These are phyloP conservation scores for Carallia pectinifolia DNA, from an alignment of 345 rosid genomes.

Conservation along the genomic window DNA sequence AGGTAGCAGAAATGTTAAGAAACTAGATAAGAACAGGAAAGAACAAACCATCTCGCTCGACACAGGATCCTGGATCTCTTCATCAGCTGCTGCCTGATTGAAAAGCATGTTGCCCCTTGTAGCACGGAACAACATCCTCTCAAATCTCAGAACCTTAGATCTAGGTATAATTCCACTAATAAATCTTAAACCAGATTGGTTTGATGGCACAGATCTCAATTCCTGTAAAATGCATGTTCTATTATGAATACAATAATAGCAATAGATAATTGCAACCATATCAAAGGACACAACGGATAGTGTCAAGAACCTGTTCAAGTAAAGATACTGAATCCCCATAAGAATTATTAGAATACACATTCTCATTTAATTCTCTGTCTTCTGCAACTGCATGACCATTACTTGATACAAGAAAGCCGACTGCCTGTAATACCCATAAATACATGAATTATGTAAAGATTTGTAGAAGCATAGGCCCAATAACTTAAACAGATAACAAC, in stretches of 20 bases:
- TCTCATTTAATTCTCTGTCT: slow-evolving; percentile 79
- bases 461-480: too few species aligned
- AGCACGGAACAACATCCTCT: slow-evolving; percentile 94
- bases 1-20: not conserved
- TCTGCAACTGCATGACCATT: slow-evolving; percentile 59
- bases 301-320: slow-evolving; percentile 69
- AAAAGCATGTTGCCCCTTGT: slow-evolving; percentile 99
- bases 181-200: slow-evolving; percentile 80
- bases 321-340: slow-evolving; percentile 58
- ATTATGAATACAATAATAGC: slow-evolving; percentile 15
- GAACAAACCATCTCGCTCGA: slow-evolving; percentile 74
- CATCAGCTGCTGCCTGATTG: slow-evolving; percentile 86
- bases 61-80: slow-evolving; percentile 87
- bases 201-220: slow-evolving; percentile 55
- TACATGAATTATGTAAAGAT: not conserved
- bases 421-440: slow-evolving; percentile 53
- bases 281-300: slow-evolving; percentile 13
- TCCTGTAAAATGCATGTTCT: slow-evolving; percentile 48
- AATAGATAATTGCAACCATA: slow-evolving; percentile 21
- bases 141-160: slow-evolving; percentile 69
- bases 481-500: too few species aligned
- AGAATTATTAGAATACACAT: slow-evolving; percentile 45
- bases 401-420: slow-evolving; percentile 75
- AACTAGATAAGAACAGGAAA: slow-evolving; percentile 3
- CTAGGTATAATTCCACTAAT: slow-evolving; percentile 82